Conservation (phyloP, 2,329 filamentous ascomycete species). For the Aspergillus costaricaensis region DNA sequence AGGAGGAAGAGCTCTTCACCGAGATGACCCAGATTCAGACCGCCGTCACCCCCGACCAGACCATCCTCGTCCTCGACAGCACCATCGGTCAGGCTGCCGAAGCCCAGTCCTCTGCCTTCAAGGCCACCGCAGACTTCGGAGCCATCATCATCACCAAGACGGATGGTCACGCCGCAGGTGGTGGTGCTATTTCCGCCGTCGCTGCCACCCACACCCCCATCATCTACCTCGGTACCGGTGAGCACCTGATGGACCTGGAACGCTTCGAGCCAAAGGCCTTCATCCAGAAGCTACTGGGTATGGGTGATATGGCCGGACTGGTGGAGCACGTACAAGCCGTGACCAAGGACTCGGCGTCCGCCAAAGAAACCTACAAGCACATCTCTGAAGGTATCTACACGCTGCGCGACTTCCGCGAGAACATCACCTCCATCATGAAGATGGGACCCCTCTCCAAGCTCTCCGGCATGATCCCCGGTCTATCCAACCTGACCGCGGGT, state of each 20-base stretch:
- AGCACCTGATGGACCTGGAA: constrained; percentile 95
- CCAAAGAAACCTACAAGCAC: constrained; percentile 98
- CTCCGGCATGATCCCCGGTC: constrained; percentile 97
- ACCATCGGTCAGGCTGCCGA: constrained; percentile 97
- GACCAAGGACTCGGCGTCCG: constrained; percentile 77
- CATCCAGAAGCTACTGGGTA: constrained; percentile 88
- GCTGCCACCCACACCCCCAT: constrained; percentile 96
- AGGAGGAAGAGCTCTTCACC: constrained; percentile 91
- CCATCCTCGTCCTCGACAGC: constrained; percentile 95
- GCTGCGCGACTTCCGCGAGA: constrained; percentile 88
- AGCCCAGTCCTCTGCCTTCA: constrained; percentile 92
- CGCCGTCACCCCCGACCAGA: constrained; percentile 90
- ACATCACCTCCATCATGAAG: constrained; percentile 98
- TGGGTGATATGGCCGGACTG: constrained; percentile 94
- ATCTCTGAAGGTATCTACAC: constrained; percentile 97
- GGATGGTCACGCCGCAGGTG: constrained; percentile 90
- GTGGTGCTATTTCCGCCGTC: constrained; percentile 95
- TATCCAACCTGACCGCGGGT: constrained; percentile 88
- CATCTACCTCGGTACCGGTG: constrained; percentile 95
- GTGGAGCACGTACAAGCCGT: constrained; percentile 96
- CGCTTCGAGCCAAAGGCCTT: constrained; percentile 91
- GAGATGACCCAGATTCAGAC: constrained; percentile 97
- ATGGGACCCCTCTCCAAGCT: constrained; percentile 98
- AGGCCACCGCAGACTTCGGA: constrained; percentile 93
- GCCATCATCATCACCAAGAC: constrained; percentile 99